phyloP scores from a whole-genome alignment of 495 filamentous ascomycete genomes.

The Hypoxylon intermedium region DNA sequence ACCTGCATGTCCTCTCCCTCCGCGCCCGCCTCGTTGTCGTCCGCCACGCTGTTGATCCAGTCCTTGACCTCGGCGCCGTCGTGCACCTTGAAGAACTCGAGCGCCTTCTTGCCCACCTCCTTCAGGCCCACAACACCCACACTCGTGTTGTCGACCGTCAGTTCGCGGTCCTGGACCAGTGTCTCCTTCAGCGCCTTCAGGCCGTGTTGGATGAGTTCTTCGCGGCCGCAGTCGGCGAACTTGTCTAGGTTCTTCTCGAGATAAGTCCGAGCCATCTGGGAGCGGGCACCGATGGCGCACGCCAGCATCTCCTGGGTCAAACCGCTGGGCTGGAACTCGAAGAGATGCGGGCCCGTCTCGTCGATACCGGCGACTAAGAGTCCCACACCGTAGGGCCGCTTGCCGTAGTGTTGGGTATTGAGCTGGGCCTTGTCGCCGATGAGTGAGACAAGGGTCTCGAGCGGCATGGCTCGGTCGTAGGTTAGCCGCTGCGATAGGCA shows the following conservation, averaged over 20 bases:
- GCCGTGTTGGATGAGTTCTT: conserved; percentile 90
- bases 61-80: conserved; percentile 87
- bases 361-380: conserved; percentile 93
- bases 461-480: conserved; percentile 89
- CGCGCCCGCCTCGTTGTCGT: conserved; percentile 60
- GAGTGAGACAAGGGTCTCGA: conserved; percentile 83
- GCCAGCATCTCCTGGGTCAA: conserved; percentile 97
- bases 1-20: conserved; percentile 78
- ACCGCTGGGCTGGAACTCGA: conserved; percentile 96
- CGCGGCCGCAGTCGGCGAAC: conserved; percentile 73
- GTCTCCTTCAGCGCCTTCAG: conserved; percentile 93
- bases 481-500: conserved; percentile 93
- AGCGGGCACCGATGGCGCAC: conserved; percentile 92
- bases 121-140: conserved; percentile 79
- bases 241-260: conserved; percentile 87
- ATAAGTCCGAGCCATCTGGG: conserved; percentile 97
- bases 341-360: conserved; percentile 89
- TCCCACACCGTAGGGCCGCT: conserved; percentile 95
- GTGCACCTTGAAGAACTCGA: conserved; percentile 88
- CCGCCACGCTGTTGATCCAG: conserved; percentile 71
- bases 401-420: conserved; percentile 97
- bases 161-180: conserved; percentile 93
- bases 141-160: conserved; percentile 95
- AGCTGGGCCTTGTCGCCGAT: conserved; percentile 96
- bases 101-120: conserved; percentile 60